These are phyloP conservation scores for Colletotrichum sp. DNA, from an alignment of 2,329 filamentous ascomycete genomes.

Conservation along the genomic window DNA sequence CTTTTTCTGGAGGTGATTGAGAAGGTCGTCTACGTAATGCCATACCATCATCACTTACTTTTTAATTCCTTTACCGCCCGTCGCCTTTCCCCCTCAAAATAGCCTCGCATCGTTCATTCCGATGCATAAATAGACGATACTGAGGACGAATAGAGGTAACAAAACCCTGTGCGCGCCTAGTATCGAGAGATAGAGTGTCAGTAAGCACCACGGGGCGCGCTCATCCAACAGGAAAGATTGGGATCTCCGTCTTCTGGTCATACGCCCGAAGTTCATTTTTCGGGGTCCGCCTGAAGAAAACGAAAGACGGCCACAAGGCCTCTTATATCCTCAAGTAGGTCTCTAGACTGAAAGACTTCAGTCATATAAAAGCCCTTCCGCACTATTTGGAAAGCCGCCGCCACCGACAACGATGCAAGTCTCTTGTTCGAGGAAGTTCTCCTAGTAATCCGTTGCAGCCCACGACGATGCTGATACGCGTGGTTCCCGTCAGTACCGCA, in stretches of 20 bases:
- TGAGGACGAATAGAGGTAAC: neutral
- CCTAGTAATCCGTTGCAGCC: too few species aligned
- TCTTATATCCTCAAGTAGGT: neutral
- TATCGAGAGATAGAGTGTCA: neutral
- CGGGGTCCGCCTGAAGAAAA: too few species aligned
- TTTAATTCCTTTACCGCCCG: neutral
- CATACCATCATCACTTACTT: accelerated
- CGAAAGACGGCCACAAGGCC: neutral
- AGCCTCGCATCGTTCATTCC: accelerated
- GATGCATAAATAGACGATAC: accelerated
- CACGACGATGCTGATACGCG: neutral
- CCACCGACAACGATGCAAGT: neutral
- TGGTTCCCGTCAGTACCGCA: neutral
- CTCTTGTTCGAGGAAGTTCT: too few species aligned
- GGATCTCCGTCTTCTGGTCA: neutral
- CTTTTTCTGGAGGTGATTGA: neutral
- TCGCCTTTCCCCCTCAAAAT: neutral
- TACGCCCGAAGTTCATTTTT: too few species aligned
- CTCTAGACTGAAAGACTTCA: neutral
- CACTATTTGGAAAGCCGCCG: neutral
- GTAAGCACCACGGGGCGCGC: neutral
- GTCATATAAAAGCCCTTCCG: neutral
- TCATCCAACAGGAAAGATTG: neutral
- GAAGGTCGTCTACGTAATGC: accelerated
- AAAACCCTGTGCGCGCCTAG: too few species aligned